These are phyloP conservation scores for Dothistroma septosporum DNA, from an alignment of 2,329 filamentous ascomycete species.

Conservation along the genomic window DNA sequence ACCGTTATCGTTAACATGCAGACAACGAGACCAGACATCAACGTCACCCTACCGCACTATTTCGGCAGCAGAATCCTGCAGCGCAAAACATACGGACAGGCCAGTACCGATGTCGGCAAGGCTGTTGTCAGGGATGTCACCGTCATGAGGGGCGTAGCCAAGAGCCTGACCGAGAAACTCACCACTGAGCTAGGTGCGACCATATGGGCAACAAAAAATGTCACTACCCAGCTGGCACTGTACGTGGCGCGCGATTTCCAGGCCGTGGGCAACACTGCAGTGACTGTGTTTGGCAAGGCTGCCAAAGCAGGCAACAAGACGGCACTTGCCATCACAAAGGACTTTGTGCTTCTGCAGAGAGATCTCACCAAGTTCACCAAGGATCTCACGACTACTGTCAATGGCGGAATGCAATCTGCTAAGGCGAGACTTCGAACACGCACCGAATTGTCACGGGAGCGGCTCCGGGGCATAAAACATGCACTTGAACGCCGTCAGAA, in stretches of 20 bases:
- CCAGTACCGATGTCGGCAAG: slow-evolving; percentile 27
- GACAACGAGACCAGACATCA: slow-evolving; percentile 19
- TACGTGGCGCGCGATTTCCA: slow-evolving; percentile 27
- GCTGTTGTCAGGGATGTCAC: slow-evolving; percentile 28
- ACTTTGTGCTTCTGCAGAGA: slow-evolving; percentile 17
- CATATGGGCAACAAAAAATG: slow-evolving; percentile 28
- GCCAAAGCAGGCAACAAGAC: slow-evolving; percentile 16
- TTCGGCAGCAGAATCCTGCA: slow-evolving; percentile 28
- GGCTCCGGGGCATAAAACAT: slow-evolving; percentile 14
- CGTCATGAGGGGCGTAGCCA: slow-evolving; percentile 23
- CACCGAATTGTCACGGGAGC: slow-evolving; percentile 16
- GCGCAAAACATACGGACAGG: slow-evolving; percentile 26
- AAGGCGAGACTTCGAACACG: slow-evolving; percentile 17
- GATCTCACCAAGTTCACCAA: slow-evolving; percentile 20
- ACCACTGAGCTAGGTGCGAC: slow-evolving; percentile 24
- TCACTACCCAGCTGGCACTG: slow-evolving; percentile 26
- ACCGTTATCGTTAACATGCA: slow-evolving; percentile 22
- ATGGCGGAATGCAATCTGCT: slow-evolving; percentile 12
- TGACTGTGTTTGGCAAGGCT: slow-evolving; percentile 16
- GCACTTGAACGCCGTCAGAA: slow-evolving; percentile 5
- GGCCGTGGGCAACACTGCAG: slow-evolving; percentile 22
- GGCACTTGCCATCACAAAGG: slow-evolving; percentile 13
- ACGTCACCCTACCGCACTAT: slow-evolving; percentile 25
- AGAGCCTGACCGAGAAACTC: slow-evolving; percentile 21
- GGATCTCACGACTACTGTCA: slow-evolving; percentile 16